Evolutionary conservation across 345 rosid species (phyloP).

Genomic region (Citrus glauca): DNA sequence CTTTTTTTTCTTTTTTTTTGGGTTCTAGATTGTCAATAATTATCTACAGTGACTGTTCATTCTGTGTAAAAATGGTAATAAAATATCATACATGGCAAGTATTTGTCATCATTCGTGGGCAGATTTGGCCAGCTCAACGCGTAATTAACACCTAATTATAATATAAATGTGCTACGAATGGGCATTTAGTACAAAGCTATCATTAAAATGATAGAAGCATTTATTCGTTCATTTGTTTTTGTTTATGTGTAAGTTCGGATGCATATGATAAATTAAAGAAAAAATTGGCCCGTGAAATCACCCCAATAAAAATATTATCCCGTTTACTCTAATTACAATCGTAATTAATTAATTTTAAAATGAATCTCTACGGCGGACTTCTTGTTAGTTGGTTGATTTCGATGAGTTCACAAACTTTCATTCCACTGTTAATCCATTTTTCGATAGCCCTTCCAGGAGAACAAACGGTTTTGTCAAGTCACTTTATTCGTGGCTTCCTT

Average conservation of each 20-base stretch:
- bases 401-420: too few relatives aligned
- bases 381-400: neutral
- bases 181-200: too few relatives aligned
- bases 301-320: too few relatives aligned
- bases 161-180: neutral
- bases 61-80: neutral
- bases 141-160: neutral
- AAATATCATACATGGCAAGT: neutral
- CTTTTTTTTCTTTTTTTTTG: too few relatives aligned
- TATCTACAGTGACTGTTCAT: neutral
- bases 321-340: neutral
- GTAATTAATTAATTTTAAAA: too few relatives aligned
- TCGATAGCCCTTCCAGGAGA: neutral
- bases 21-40: neutral
- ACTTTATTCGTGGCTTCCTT: neutral
- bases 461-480: neutral
- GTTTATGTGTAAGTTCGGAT: too few relatives aligned
- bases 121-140: neutral
- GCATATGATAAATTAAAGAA: too few relatives aligned
- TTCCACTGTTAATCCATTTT: neutral
- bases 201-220: neutral
- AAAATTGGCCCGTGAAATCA: too few relatives aligned
- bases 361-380: neutral
- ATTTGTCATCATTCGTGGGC: neutral
- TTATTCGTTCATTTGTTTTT: too few relatives aligned